phyloP scores from a whole-genome alignment of 805 yeast genomes.

The Yamadazyma laniorum region DNA sequence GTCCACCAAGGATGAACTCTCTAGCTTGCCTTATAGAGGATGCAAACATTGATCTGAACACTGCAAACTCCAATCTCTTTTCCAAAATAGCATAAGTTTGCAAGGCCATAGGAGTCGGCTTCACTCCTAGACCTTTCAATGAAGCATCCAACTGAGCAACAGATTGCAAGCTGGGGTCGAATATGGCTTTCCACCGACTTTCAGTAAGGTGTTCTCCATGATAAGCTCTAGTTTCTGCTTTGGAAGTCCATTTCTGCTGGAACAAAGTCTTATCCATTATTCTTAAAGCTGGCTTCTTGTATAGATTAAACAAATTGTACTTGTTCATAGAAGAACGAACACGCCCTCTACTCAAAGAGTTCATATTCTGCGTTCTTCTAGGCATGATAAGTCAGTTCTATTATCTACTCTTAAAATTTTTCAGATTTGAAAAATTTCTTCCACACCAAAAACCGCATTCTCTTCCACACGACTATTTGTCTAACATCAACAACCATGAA shows the following conservation, averaged over 20 bases:
- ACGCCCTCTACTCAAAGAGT: slow-evolving; percentile 63
- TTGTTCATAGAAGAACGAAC: slow-evolving; percentile 91
- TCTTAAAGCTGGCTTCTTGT: slow-evolving; percentile 62
- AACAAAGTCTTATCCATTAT: slow-evolving; percentile 67
- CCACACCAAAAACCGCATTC: not conserved
- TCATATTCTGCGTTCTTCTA: slow-evolving; percentile 54
- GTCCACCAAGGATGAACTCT: slow-evolving; percentile 75
- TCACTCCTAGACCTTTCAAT: slow-evolving; percentile 53
- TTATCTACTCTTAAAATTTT: slow-evolving; percentile 4
- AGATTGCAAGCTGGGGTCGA: slow-evolving; percentile 70
- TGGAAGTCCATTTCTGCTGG: slow-evolving; percentile 90
- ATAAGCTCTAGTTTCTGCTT: slow-evolving; percentile 88
- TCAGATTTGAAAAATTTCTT: slow-evolving; percentile 1
- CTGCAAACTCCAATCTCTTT: slow-evolving; percentile 83
- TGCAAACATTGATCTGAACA: slow-evolving; percentile 91
- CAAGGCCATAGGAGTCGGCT: slow-evolving; percentile 75
- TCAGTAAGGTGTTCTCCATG: slow-evolving; percentile 95
- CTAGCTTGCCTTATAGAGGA: slow-evolving; percentile 92
- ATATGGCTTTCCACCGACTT: slow-evolving; percentile 69
- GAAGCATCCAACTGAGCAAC: slow-evolving; percentile 89
- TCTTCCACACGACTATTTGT: slow-evolving; percentile 3
- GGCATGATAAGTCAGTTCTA: slow-evolving; percentile 44
- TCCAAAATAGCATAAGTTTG: slow-evolving; percentile 90
- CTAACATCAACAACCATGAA: slow-evolving; percentile 4
- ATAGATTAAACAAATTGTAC: slow-evolving; percentile 82